Percentiles rank a stretch among this genome's conserved stretches.
Evolutionary conservation across 2,329 filamentous ascomycete genomes (phyloP).

Genomic region (Knoxdaviesia proteae): DNA sequence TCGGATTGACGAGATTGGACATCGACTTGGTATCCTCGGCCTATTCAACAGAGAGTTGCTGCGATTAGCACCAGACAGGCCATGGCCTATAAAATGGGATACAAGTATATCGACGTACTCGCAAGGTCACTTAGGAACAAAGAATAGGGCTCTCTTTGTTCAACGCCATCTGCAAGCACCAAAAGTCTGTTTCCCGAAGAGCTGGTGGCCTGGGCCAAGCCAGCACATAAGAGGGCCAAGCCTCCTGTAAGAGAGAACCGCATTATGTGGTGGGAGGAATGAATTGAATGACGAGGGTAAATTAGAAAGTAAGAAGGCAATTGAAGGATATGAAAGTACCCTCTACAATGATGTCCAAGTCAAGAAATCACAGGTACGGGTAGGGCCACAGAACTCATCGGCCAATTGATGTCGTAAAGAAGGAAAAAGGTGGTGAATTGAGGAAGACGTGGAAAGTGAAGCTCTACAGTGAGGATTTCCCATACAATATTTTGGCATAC

Average conservation of each 20-base stretch:
- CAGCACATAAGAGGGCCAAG: constrained; percentile 37
- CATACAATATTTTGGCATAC: background rate
- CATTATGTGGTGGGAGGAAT: constrained; percentile 43
- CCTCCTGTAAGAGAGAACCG: constrained; percentile 40
- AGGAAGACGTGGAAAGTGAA: background rate
- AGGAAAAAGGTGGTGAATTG: background rate
- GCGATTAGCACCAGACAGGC: no score
- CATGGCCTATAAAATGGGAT: background rate
- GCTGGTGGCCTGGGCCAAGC: constrained; percentile 56
- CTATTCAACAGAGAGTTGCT: constrained; percentile 21
- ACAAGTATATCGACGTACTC: constrained; percentile 24
- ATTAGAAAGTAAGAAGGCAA: background rate
- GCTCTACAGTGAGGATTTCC: no score
- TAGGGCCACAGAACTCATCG: no score
- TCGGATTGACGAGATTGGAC: constrained; percentile 44
- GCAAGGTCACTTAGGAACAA: constrained; percentile 57
- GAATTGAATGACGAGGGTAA: background rate
- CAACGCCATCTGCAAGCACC: constrained; percentile 65
- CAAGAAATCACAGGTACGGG: no score
- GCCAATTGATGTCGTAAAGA: no score
- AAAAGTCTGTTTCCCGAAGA: constrained; percentile 61
- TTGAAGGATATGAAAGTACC: background rate
- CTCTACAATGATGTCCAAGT: background rate
- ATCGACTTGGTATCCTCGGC: constrained; percentile 70
- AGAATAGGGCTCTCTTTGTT: constrained; percentile 65